phyloP scores from a whole-genome alignment of 2,329 filamentous ascomycete species.

The Aspergillus aculeatus region DNA sequence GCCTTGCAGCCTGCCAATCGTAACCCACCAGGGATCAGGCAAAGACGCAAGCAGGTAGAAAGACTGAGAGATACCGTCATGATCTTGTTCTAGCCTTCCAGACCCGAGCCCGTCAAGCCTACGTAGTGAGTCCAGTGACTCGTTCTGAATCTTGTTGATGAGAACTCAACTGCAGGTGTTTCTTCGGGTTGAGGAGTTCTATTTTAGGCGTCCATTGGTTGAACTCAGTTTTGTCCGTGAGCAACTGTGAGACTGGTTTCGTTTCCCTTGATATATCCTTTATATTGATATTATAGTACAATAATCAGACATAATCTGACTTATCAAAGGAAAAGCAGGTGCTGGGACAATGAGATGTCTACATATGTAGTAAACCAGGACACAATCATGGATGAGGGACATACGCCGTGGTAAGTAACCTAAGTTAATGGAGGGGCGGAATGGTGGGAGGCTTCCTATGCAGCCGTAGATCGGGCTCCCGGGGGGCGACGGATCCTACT shows the following conservation, averaged over 20 bases:
- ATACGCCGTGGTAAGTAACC: not conserved
- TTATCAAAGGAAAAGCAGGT: not conserved
- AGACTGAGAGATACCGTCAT: not conserved
- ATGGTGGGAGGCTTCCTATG: not conserved
- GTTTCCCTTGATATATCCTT: not conserved
- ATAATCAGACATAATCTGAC: not conserved
- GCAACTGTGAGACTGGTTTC: not conserved
- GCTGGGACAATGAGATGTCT: too few relatives aligned
- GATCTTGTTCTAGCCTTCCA: slow-evolving; percentile 1
- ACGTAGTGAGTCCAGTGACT: not conserved
- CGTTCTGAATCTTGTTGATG: not conserved
- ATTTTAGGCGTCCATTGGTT: not conserved
- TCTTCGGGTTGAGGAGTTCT: not conserved
- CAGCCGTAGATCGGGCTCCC: not conserved
- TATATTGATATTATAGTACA: not conserved
- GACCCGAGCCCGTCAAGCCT: slow-evolving; percentile 2
- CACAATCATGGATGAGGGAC: not conserved
- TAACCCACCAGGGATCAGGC: not conserved
- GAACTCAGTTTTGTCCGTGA: not conserved
- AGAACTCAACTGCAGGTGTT: not conserved
- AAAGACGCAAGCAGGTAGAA: slow-evolving; percentile 11
- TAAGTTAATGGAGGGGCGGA: not conserved
- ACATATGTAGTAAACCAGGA: not conserved
- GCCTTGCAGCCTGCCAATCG: slow-evolving; percentile 12
- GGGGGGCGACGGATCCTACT: not conserved